Evolutionary conservation across 441 rosid genomes (phyloP).

Genomic region (Rhodomyrtus psidioides): DNA sequence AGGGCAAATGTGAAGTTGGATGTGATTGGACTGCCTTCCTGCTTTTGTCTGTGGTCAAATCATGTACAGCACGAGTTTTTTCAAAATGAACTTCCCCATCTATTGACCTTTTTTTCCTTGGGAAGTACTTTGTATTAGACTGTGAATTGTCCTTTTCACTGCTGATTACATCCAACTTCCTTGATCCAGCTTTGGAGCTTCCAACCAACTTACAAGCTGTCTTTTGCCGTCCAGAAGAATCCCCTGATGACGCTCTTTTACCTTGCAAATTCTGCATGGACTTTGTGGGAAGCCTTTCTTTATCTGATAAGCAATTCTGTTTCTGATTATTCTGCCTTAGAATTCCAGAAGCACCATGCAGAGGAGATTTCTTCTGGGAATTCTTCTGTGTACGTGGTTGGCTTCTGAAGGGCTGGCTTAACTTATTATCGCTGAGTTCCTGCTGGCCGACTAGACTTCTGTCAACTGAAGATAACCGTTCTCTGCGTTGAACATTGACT

Average conservation of each 20-base stretch:
- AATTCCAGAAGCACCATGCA: constrained; percentile 36
- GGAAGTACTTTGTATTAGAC: constrained; percentile 25
- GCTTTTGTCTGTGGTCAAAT: constrained; percentile 14
- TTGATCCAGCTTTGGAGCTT: constrained; percentile 39
- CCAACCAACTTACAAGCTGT: constrained; percentile 25
- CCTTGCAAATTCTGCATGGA: constrained; percentile 29
- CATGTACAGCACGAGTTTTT: constrained; percentile 29
- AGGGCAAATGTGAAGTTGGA: constrained; percentile 26
- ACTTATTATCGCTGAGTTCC: constrained; percentile 44
- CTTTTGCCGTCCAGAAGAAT: constrained; percentile 26
- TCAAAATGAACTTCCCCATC: constrained; percentile 31
- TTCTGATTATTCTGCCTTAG: constrained; percentile 89
- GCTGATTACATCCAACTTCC: constrained; percentile 43
- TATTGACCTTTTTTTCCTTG: constrained; percentile 64
- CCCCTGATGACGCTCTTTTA: constrained; percentile 31
- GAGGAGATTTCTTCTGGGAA: constrained; percentile 37
- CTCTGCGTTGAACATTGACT: constrained; percentile 75
- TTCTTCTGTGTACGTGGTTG: constrained; percentile 43
- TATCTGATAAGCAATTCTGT: constrained; percentile 51
- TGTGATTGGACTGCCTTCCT: constrained; percentile 25
- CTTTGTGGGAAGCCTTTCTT: constrained; percentile 40
- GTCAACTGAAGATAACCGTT: constrained; percentile 40
- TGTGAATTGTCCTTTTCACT: constrained; percentile 28
- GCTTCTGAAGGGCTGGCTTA: constrained; percentile 45
- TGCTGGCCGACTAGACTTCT: constrained; percentile 31